A percentile compares a stretch with the other conserved stretches of the same genome.
phyloP scores from a whole-genome alignment of 495 filamentous ascomycete genomes.

The Penicillium waksmanii region DNA sequence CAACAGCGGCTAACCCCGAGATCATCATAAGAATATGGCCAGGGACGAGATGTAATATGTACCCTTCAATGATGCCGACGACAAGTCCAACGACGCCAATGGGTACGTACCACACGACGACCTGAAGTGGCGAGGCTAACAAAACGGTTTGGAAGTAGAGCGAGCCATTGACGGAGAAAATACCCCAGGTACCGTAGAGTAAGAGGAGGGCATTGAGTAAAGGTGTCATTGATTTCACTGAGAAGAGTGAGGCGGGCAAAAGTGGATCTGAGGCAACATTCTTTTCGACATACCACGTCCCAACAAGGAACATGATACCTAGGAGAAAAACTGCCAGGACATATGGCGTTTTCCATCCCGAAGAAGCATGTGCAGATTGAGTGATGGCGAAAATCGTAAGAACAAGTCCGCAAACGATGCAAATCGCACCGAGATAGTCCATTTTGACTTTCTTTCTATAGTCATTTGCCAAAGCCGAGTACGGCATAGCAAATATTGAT shows the following conservation, averaged over 20 bases:
- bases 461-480: conserved; percentile 1
- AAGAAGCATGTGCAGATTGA: not conserved
- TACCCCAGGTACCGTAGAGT: conserved; percentile 3
- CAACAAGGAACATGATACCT: not conserved
- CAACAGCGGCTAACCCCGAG: not conserved
- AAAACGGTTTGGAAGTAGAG: not conserved
- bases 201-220: not conserved
- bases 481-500: conserved; percentile 1
- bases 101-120: not conserved
- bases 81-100: conserved; percentile 1
- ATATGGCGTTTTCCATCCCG: conserved; percentile 1
- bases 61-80: conserved; percentile 3
- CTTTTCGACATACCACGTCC: conserved; percentile 1
- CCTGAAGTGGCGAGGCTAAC: not conserved
- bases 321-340: not conserved
- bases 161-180: not conserved
- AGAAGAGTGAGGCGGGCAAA: conserved; percentile 1
- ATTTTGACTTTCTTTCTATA: not conserved
- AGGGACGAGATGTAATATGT: conserved; percentile 1
- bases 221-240: not conserved
- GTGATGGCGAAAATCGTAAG: not conserved
- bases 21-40: not conserved
- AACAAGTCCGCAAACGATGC: not conserved
- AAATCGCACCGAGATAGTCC: conserved; percentile 3
- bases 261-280: conserved; percentile 1